Evolutionary conservation across 192 early-diverging fungal species (phyloP), one percentile per base, ranked within the genome.

Genomic region (Podila minutissima): DNA sequence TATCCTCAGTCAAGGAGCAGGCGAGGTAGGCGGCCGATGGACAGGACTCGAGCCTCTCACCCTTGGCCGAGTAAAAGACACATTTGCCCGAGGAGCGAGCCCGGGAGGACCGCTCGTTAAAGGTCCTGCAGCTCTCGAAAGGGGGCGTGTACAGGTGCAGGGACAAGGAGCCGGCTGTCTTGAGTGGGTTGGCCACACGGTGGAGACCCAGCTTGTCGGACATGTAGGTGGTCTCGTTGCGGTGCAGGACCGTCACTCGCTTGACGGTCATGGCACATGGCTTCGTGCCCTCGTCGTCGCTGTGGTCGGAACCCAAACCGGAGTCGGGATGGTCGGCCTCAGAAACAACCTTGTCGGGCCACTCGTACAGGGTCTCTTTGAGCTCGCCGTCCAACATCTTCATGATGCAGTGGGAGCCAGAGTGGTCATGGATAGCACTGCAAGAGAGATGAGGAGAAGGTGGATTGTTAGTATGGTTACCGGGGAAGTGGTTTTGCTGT

Each of bases 91-190:
- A 87, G 28, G 82, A 83, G 15, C 92, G 82, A 3, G 89, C 84
- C 33, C 65, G 73, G n/a, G 94, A 94, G 0, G 94, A 96, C 2
- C 67, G 59, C 71, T 95, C 93, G 61, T 94, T 90, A 78, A 96
- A 98, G 13, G 92, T 95, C 69, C 91, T 92, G 86, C 95, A 97
- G 41, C 87, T 88, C 26, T 94, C 82, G 71, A 91, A 94, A 4
- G 96, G 95, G 33, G 96, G 96, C 6, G 94, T 93, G 73, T 98
- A 98, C 53, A 98, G 85, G 75, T 98, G 96, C 51, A 98, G 86
- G 22, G 96, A 95, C 12, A 98, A 89, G 8, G 95, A 91, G 67
- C 87, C 87, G 5, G 35, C 41, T 8, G 58, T 64, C 11, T 48
- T 32, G 31, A 89, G 89, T 26, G 90, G 89, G 83, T 96, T 97